Base-by-base conservation (phyloP, 805 yeast species). In the Starmerella khaoyaiensis region DNA sequence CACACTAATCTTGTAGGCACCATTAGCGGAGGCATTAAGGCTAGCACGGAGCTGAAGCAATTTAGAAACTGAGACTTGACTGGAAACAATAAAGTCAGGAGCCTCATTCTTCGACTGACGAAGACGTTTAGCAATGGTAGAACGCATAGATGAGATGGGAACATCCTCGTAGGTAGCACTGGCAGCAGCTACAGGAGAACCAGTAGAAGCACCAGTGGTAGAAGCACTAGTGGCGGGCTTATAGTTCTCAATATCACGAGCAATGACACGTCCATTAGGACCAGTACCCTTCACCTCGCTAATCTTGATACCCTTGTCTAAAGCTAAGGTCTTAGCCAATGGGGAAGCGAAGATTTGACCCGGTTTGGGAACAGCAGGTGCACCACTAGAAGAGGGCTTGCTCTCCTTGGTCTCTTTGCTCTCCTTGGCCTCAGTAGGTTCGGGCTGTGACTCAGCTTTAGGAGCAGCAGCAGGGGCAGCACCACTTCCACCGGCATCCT, bases 311-410 rank as follows among this genome's bases (percentile, higher is more conserved):
- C 97, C 98, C 61, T 77, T 73, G 61, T 87, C 95, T 49, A 86
- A 68, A 42, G 98, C 98, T 47, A 90, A 67, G 49, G 74, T 75
- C 70, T 87, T 87, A 44, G 98, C 98, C 48, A 79, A 67, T 41
- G 98, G 98, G 44, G 97, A 86, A 31, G 97, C 97, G 50, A 82
- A 60, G 59, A 90, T 78, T 63, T 95, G 74, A 51, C 68, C 79
- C 28, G 25, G 3, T 19, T 21, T 17, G 6, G 40, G 36, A 11
- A 51, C 53, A 31, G 51, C 35, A 11, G 35, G 18, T 8, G 34
- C 5, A 20, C 34, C 25, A 25, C 12, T 19, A 5, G 36, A n/a
- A 15, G 36, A 15, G n/a, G 33, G 30, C 31, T 33, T 11, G 26
- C 26, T 11, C 12, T 23, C 26, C n/a, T 23, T 11, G 26, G 4